Evolutionary conservation across 164 flowering plant species (phyloP), one percentile per base, ranked within the genome.

Genomic region (Protea cynaroides): DNA sequence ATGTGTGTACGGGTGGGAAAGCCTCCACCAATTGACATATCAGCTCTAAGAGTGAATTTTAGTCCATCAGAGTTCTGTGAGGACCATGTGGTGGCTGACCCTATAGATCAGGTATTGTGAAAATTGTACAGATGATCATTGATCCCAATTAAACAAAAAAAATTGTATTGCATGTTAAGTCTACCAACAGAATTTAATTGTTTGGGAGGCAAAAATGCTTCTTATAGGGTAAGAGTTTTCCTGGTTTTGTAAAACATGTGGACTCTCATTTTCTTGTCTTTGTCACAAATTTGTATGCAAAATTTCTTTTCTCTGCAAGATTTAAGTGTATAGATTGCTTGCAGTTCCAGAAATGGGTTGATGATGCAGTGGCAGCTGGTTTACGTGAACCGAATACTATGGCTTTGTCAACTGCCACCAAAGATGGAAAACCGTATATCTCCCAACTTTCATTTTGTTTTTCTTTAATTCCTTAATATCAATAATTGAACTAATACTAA

Each of bases 1-100:
- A 92, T 95, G 97, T 90, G 97, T 79, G 97, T 87, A 51, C 87
- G 90, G 57, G 87, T 95, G 74, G 97, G 97, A 44, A 92, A 88
- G 69, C 82, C 90, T 66, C 87, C 86, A 34, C 71, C 80, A 71
- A 62, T 88, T 70, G 88, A 95, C 66, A 86, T 92, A 71, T 83
- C 99, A 64, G 71, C 97, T 55, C 74, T 92, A 22, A 88, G 97
- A 73, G 96, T 88, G 74, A 92, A 89, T 68, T 92, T 90, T 75
- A 67, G 88, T 37, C 92, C 98, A 66, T 96, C 99, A 47, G 94
- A 75, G 59, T 76, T 95, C 46, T 79, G 71, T 53, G 97, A 92
- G 84, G 94, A 86, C 56, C 72, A 82, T 59, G 85, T 81, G 61
- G 84, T 83, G 59, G 76, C 86, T 64, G 84, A 95, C 61, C 99